Percentiles rank a stretch among this genome's conserved stretches.
Conservation (phyloP, 1,284 basidiomycete genomes). For the Exobasidium cylindrosporum region DNA sequence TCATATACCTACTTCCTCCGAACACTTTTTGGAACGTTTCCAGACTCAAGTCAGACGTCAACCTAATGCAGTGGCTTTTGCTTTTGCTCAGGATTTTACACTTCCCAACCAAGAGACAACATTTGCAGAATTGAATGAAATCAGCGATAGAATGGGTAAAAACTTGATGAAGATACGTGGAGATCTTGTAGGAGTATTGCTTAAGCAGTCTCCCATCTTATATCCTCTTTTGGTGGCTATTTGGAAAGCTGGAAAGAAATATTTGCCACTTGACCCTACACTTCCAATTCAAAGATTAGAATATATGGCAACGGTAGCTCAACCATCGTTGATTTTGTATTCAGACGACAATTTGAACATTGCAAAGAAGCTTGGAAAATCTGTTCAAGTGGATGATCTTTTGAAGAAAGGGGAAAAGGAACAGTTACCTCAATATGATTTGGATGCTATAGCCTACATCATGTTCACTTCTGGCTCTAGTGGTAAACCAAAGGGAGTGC, state of each 20-base stretch:
- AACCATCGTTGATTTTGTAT: slow-evolving; percentile 24
- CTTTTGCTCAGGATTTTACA: slow-evolving; percentile 26
- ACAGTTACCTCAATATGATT: not conserved
- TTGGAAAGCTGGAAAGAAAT: slow-evolving; percentile 49
- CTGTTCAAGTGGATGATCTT: slow-evolving; percentile 4
- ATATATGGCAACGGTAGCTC: slow-evolving; percentile 44
- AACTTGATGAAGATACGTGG: slow-evolving; percentile 19
- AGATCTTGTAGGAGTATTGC: slow-evolving; percentile 35
- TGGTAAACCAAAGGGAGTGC: slow-evolving; percentile 50
- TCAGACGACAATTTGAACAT: not conserved
- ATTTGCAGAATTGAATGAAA: slow-evolving; percentile 37
- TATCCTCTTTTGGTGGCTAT: slow-evolving; percentile 42
- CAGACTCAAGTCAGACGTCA: slow-evolving; percentile 16
- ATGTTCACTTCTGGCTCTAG: slow-evolving; percentile 51
- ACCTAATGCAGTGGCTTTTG: slow-evolving; percentile 34
- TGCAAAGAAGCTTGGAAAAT: not conserved
- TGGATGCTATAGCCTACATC: slow-evolving; percentile 40
- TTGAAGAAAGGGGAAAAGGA: not conserved
- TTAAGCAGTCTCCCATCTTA: slow-evolving; percentile 34
- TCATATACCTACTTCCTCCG: not conserved
- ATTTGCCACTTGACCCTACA: slow-evolving; percentile 48
- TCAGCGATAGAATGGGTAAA: slow-evolving; percentile 29
- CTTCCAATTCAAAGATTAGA: slow-evolving; percentile 40
- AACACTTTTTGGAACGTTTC: slow-evolving; percentile 37
- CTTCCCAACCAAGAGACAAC: slow-evolving; percentile 18